Conservation (phyloP, 2,329 filamentous ascomycete genomes). For the Pestalotiopsis sp. region DNA sequence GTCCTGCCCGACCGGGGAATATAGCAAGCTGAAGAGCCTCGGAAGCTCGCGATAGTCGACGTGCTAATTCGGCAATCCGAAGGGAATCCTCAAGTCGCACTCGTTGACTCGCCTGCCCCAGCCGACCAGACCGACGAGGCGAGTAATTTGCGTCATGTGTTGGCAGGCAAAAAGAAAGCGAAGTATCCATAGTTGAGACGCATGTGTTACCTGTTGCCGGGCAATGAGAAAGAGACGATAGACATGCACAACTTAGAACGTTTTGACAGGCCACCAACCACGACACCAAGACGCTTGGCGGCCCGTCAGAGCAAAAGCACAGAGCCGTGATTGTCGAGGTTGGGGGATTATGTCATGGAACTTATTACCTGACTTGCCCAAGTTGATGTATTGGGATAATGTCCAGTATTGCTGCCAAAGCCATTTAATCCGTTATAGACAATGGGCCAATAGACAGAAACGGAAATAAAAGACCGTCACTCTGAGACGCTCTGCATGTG, state of each 20-base stretch:
- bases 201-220: not conserved
- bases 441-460: not conserved
- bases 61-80: constrained; percentile 1
- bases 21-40: constrained; percentile 2
- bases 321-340: not conserved
- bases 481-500: not conserved
- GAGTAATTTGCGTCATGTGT: not conserved
- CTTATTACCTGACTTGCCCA: not conserved
- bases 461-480: not conserved
- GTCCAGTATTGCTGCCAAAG: not conserved
- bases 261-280: not conserved
- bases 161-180: not conserved
- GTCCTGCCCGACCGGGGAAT: constrained; percentile 6
- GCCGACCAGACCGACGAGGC: not conserved
- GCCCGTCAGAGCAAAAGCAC: not conserved
- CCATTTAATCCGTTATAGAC: no score
- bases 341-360: not conserved
- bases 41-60: constrained; percentile 8
- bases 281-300: not conserved
- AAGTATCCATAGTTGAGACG: constrained; percentile 2
- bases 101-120: not conserved
- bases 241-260: constrained; percentile 5
- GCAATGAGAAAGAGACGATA: not conserved
- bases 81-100: not conserved
- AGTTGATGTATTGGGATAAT: not conserved